A percentile compares a stretch with the other conserved stretches of the same genome.
Conservation (phyloP, 2,329 filamentous ascomycete genomes). For the Fusarium sp. region DNA sequence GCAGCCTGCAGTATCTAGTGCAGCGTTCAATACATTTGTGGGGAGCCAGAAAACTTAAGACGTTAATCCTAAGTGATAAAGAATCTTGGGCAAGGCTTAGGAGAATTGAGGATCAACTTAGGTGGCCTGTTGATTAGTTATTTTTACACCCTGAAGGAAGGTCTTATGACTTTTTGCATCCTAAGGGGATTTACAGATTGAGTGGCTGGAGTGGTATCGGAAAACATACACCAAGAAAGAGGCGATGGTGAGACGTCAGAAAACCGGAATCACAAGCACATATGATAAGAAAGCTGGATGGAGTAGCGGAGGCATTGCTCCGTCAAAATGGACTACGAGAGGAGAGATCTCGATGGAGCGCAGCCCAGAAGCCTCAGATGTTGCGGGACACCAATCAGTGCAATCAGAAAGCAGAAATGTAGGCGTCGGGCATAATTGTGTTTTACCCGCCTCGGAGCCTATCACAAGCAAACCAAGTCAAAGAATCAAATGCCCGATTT, state of each 20-base stretch:
- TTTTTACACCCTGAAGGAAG: not conserved
- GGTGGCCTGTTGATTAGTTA: too few relatives aligned
- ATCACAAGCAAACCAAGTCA: not conserved
- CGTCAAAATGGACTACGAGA: slow-evolving; percentile 26
- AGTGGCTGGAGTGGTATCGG: slow-evolving; percentile 4
- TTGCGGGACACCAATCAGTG: slow-evolving; percentile 17
- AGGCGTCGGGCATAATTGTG: slow-evolving; percentile 4
- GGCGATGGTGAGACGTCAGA: slow-evolving; percentile 12
- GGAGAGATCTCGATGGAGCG: slow-evolving; percentile 35
- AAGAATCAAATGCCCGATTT: not conserved
- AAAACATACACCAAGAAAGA: slow-evolving; percentile 6
- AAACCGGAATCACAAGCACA: slow-evolving; percentile 15
- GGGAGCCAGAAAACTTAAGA: not conserved
- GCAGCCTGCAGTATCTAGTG: too few relatives aligned
- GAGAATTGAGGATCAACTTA: too few relatives aligned
- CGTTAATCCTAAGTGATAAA: not conserved
- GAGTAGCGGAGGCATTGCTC: slow-evolving; percentile 32
- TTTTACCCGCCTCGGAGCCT: slow-evolving; percentile 2
- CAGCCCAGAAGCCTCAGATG: not conserved
- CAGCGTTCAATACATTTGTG: not conserved
- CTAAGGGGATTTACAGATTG: not conserved
- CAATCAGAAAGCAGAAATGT: not conserved
- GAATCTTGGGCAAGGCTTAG: too few relatives aligned
- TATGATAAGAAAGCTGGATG: not conserved
- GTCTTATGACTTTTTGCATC: not conserved